Evolutionary conservation across 768 basidiomycete species (phyloP), one percentile per base, ranked within the genome.

Genomic region (Trametes gibbosa): DNA sequence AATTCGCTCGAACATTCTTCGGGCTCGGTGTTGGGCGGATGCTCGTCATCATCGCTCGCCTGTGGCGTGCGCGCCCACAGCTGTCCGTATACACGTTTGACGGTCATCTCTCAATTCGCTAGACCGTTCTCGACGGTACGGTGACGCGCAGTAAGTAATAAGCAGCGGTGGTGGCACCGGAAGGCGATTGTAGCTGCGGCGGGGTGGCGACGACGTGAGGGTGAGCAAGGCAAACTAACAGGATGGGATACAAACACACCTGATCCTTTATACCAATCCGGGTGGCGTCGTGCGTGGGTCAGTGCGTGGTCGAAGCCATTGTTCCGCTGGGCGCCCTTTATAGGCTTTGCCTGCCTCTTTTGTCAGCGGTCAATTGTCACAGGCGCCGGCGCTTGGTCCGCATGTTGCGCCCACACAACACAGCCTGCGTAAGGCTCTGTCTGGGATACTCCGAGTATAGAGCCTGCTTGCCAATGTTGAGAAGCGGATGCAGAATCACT

Each of bases 361-460:
- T 46, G 53, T 61, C 50, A 55, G 54, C 47, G 24, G 58, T 34
- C 41, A 45, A 54, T 60, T 49, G 59, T 54, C 53, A 42, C 25
- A 61, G 59, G 29, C 59, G 59, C 59, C 59, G 54, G 53, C 59
- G 35, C 54, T 56, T 23, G 53, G 19, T 37, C 54, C 55, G 47
- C 59, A 52, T 50, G 54, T 51, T 46, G 39, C 41, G 53, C 49
- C 50, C 34, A 48, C 40, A 49, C 34, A 45, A 52, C 50, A 56
- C 49, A 56, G 49, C 43, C 35, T 41, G 14, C 37, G 40, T 34
- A 47, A 56, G 47, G 59, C 58, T 46, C 58, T 48, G 58, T 51
- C 29, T 14, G 24, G 21, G 14, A 29, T 47, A 35, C 25, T 17
- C 23, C 34, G 43, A n/a, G 23, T n/a, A 24, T 35, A n/a, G 3